Percentiles rank a stretch among this genome's conserved stretches.
phyloP scores from a whole-genome alignment of 2,329 filamentous ascomycete species.

The Colletotrichum chrysophilum region DNA sequence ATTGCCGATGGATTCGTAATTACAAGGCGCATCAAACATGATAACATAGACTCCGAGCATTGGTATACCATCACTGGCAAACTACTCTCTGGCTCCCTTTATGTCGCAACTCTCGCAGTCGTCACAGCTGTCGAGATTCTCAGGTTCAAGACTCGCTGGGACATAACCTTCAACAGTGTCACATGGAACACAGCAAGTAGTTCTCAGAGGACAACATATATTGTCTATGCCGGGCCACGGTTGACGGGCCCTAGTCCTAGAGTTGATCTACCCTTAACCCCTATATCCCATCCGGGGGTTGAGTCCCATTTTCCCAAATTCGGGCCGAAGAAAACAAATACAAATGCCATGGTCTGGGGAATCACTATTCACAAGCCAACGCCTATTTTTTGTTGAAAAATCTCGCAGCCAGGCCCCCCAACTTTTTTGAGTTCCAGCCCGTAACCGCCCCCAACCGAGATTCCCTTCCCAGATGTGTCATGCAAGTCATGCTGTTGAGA shows the following conservation, averaged over 20 bases:
- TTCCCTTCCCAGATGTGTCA: constrained; percentile 37
- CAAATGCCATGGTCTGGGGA: constrained; percentile 36
- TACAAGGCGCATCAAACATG: background rate
- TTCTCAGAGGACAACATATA: constrained; percentile 4
- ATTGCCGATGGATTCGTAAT: background rate
- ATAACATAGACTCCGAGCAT: background rate
- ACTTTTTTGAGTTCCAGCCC: constrained; percentile 31
- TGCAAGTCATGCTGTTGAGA: constrained; percentile 51
- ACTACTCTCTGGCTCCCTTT: background rate
- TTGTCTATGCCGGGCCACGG: constrained; percentile 37
- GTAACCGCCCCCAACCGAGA: constrained; percentile 25
- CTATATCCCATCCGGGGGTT: constrained; percentile 16
- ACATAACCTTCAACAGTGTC: background rate
- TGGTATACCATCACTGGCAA: background rate
- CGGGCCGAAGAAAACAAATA: constrained; percentile 24
- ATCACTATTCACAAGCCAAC: constrained; percentile 35
- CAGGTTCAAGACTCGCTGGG: background rate
- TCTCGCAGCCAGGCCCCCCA: constrained; percentile 31
- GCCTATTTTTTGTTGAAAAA: constrained; percentile 42
- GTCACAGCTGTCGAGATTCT: too few relatives aligned
- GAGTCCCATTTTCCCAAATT: constrained; percentile 15
- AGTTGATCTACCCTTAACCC: constrained; percentile 6
- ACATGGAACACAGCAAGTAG: background rate
- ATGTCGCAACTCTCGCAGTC: too few relatives aligned
- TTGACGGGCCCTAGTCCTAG: constrained; percentile 43